Evolutionary conservation across 805 yeast genomes (phyloP).

Genomic region (Yarrowia hollandica): DNA sequence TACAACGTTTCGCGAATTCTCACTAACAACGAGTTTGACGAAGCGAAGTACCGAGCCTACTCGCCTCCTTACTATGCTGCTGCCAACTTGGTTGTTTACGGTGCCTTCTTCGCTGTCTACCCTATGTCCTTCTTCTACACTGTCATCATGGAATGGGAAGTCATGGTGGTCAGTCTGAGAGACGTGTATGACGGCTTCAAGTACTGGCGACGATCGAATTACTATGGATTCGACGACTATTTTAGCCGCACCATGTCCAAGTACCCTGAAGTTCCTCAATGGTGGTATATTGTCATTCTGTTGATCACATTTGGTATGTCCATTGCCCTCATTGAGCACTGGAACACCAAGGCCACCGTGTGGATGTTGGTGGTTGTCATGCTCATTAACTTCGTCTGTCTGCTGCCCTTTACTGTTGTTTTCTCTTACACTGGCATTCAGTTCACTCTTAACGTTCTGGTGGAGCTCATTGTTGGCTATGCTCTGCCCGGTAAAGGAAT

Average conservation of each 20-base stretch:
- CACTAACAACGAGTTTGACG: conserved; percentile 42
- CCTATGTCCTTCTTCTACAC: conserved; percentile 55
- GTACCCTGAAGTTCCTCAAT: conserved; percentile 55
- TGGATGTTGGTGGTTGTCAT: conserved; percentile 64
- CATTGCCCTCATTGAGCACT: conserved; percentile 46
- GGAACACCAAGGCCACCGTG: conserved; percentile 53
- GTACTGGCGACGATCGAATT: conserved; percentile 6
- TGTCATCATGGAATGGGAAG: conserved; percentile 31
- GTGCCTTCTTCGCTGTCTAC: conserved; percentile 56
- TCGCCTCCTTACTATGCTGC: conserved; percentile 71
- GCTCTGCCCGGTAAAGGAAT: conserved; percentile 61
- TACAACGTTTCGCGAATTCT: conserved; percentile 54
- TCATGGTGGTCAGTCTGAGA: conserved; percentile 33
- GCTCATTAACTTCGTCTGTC: conserved; percentile 53
- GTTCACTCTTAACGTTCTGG: conserved; percentile 60
- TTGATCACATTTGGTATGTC: conserved; percentile 48
- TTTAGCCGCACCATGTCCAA: conserved; percentile 51
- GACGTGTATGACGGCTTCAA: conserved; percentile 3
- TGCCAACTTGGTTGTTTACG: conserved; percentile 48
- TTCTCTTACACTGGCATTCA: conserved; percentile 59
- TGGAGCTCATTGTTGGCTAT: conserved; percentile 65
- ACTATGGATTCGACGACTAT: conserved; percentile 43
- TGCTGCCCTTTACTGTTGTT: conserved; percentile 64
- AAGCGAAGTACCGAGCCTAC: conserved; percentile 52
- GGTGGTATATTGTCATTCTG: conserved; percentile 53